A percentile compares a stretch with the other conserved stretches of the same genome.
Evolutionary conservation across 352 stramenopile species (phyloP).

Genomic region (Pythium coloratum): DNA sequence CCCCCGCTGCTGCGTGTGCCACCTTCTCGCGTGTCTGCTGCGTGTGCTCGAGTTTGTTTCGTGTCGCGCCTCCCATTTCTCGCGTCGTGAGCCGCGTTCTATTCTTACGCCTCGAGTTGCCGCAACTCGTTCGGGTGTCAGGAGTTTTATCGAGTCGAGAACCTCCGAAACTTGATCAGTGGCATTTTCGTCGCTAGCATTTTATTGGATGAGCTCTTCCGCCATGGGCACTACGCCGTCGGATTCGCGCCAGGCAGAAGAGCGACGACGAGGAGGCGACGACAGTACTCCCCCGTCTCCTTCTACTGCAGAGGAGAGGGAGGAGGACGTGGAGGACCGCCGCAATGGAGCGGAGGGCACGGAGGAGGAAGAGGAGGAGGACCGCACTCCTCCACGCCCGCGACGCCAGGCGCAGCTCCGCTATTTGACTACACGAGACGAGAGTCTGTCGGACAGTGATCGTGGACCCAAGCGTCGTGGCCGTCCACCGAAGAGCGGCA

Average conservation of each 20-base stretch:
- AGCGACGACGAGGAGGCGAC: not conserved
- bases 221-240: not conserved
- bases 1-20: not conserved
- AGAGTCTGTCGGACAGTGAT: conserved; percentile 11
- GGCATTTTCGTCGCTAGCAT: not conserved
- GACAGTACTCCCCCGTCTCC: not conserved
- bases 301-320: not conserved
- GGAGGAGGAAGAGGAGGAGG: conserved; percentile 37
- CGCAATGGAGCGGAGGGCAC: not conserved
- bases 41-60: not conserved
- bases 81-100: not conserved
- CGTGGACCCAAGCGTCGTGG: conserved; percentile 2
- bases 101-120: not conserved
- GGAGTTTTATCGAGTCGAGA: not conserved
- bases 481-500: not conserved
- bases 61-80: not conserved
- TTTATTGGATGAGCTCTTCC: conserved; percentile 1
- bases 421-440: not conserved
- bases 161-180: conserved; percentile 1
- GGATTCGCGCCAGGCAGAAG: not conserved
- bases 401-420: conserved; percentile 7
- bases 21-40: not conserved
- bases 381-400: not conserved
- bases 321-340: conserved; percentile 8
- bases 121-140: not conserved